Conservation (phyloP, 495 filamentous ascomycete genomes). For the Aspergillus egyptiacus region DNA sequence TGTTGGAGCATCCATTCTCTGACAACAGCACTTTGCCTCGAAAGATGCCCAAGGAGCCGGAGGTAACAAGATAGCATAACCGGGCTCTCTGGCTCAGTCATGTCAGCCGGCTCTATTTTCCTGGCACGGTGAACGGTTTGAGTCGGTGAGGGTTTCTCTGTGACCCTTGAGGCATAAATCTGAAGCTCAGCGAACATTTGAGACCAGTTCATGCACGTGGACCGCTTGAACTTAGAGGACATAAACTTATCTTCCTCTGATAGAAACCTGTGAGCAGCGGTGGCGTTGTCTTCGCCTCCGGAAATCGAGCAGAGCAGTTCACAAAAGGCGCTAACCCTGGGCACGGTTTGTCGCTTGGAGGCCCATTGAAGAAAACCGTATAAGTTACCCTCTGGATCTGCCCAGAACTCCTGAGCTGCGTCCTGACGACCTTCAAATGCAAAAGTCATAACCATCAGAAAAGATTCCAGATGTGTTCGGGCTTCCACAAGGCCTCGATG, state of each 20-base stretch:
- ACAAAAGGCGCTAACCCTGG: slow-evolving; percentile 88
- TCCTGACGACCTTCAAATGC: slow-evolving; percentile 80
- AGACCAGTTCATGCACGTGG: slow-evolving; percentile 77
- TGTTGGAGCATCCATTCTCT: slow-evolving; percentile 64
- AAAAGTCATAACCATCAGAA: slow-evolving; percentile 86
- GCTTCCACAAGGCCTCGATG: slow-evolving; percentile 45
- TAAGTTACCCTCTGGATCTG: slow-evolving; percentile 79
- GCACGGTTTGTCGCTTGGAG: slow-evolving; percentile 83
- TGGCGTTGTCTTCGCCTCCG: slow-evolving; percentile 69
- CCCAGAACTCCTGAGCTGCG: slow-evolving; percentile 82
- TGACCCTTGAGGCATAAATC: slow-evolving; percentile 63
- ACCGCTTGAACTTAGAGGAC: slow-evolving; percentile 68
- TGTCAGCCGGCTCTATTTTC: slow-evolving; percentile 61
- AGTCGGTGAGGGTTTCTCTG: slow-evolving; percentile 57
- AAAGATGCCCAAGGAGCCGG: slow-evolving; percentile 74
- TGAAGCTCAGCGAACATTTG: slow-evolving; percentile 88
- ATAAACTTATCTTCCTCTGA: slow-evolving; percentile 74
- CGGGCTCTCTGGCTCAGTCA: slow-evolving; percentile 74
- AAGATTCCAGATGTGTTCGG: slow-evolving; percentile 78
- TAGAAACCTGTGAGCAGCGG: slow-evolving; percentile 78
- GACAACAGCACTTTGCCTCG: slow-evolving; percentile 58
- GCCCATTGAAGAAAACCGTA: slow-evolving; percentile 95
- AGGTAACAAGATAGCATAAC: slow-evolving; percentile 94
- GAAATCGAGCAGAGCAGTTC: slow-evolving; percentile 89
- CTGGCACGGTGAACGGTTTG: slow-evolving; percentile 49